phyloP scores from a whole-genome alignment of 345 rosid species.

The Lepidium sativum region DNA sequence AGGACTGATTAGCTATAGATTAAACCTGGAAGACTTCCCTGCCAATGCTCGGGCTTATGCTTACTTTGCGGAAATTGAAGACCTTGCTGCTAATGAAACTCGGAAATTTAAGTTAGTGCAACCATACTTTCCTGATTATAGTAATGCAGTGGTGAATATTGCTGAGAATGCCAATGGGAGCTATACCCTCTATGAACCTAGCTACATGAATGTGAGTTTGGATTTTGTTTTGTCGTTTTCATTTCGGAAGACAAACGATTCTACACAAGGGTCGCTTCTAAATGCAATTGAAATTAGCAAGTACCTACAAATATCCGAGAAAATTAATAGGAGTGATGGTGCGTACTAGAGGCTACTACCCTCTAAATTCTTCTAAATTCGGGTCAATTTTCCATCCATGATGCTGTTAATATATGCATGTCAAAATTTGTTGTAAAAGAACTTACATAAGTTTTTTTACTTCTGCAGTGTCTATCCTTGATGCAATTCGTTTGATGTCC shows the following conservation, averaged over 20 bases:
- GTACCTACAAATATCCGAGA: constrained; percentile 59
- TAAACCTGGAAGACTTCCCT: constrained; percentile 91
- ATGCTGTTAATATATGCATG: neutral
- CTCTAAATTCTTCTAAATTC: neutral
- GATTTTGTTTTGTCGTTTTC: constrained; percentile 69
- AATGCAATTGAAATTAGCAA: constrained; percentile 90
- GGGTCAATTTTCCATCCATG: neutral
- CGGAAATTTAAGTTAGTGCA: constrained; percentile 62
- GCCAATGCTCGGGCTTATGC: constrained; percentile 93
- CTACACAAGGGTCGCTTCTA: constrained; percentile 75
- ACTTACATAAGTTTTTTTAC: constrained; percentile 4
- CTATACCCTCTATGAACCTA: constrained; percentile 86
- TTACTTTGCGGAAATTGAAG: constrained; percentile 89
- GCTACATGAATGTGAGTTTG: constrained; percentile 87
- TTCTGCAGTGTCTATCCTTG: constrained; percentile 53
- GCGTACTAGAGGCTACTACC: constrained; percentile 20
- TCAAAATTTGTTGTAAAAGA: neutral
- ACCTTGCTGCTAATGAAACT: constrained; percentile 56
- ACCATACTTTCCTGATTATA: constrained; percentile 66
- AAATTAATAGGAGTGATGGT: constrained; percentile 61
- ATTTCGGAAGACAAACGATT: constrained; percentile 68
- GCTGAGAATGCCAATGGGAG: constrained; percentile 93
- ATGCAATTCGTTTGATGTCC: constrained; percentile 43
- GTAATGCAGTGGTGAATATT: constrained; percentile 91
- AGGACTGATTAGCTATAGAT: constrained; percentile 62